Evolutionary conservation across 306 rosid species (phyloP).

Genomic region (Oxytropis ochrocephala): DNA sequence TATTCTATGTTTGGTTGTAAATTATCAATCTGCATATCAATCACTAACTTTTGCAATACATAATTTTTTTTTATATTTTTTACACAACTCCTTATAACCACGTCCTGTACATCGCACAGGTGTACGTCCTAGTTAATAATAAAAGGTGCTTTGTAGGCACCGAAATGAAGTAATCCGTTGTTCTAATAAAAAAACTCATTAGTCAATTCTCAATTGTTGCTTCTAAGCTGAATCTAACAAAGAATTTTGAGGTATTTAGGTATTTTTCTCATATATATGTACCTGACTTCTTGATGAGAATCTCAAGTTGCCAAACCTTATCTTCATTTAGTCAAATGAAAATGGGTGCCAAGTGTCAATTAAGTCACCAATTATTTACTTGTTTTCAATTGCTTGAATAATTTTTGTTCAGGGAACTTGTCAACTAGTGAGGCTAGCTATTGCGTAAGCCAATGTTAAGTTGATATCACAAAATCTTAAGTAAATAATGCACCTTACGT

Average conservation of each 20-base stretch:
- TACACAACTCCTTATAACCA: too few relatives aligned
- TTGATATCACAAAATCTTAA: neutral
- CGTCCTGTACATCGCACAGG: too few relatives aligned
- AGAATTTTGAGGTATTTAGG: neutral
- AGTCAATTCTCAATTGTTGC: too few relatives aligned
- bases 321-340: neutral
- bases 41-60: too few relatives aligned
- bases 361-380: neutral
- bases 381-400: neutral
- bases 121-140: too few relatives aligned
- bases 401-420: conserved; percentile 1
- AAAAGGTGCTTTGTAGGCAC: too few relatives aligned
- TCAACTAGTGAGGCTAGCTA: neutral
- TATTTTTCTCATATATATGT: neutral
- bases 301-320: neutral
- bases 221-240: too few relatives aligned
- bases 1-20: too few relatives aligned
- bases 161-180: too few relatives aligned
- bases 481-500: neutral
- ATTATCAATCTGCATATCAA: too few relatives aligned
- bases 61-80: too few relatives aligned
- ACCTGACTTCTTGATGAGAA: neutral
- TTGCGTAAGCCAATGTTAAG: neutral
- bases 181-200: too few relatives aligned
- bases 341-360: neutral